phyloP scores from a whole-genome alignment of 116 monocot species.

The Posidonia oceanica region DNA sequence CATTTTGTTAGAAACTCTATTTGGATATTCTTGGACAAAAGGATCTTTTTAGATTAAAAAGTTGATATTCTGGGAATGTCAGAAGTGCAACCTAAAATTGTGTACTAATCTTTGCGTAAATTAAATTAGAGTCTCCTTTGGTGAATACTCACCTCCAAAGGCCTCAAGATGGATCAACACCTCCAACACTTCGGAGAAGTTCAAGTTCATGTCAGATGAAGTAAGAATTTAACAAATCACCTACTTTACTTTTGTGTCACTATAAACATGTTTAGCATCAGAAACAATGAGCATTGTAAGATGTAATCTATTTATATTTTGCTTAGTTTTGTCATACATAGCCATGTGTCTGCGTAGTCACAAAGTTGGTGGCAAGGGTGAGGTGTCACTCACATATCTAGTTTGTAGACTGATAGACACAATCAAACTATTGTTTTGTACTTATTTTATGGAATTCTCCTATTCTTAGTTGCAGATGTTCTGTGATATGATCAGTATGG shows the following conservation, averaged over 20 bases:
- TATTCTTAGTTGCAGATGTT: no score
- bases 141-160: slow-evolving; percentile 4
- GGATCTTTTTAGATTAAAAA: background rate
- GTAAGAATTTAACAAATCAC: slow-evolving; percentile 4
- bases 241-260: background rate
- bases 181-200: slow-evolving; percentile 3
- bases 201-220: background rate
- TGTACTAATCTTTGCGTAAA: background rate
- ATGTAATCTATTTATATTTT: no score
- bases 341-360: no score
- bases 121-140: slow-evolving; percentile 1
- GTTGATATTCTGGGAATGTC: background rate
- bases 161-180: slow-evolving; percentile 6
- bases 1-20: no score
- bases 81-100: background rate
- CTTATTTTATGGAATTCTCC: no score
- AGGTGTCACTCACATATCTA: no score
- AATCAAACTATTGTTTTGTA: no score
- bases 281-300: background rate
- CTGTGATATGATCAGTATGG: no score
- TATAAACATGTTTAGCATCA: background rate
- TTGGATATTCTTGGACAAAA: background rate
- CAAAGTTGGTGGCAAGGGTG: no score
- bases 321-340: no score
- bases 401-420: no score